Conservation (phyloP, 106 monocot genomes). For the Platanthera guangdongensis region DNA sequence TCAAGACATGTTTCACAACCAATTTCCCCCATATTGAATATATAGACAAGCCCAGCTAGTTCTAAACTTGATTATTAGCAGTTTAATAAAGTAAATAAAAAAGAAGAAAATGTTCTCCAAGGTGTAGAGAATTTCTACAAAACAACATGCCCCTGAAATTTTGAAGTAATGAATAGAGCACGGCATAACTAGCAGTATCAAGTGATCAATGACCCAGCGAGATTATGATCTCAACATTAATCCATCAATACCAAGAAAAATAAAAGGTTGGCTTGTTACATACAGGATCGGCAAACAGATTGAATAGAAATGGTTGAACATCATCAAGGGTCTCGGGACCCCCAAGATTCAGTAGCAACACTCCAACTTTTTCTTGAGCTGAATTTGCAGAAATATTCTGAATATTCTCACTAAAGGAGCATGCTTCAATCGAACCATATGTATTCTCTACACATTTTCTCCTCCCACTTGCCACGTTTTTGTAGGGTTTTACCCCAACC, state of each 20-base stretch:
- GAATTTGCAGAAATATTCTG: slow-evolving; percentile 7
- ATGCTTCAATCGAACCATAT: slow-evolving; percentile 18
- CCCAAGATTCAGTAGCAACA: slow-evolving; percentile 82
- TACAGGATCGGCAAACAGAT: slow-evolving; percentile 94
- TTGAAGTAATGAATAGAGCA: not conserved
- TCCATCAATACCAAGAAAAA: not conserved
- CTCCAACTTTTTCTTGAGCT: slow-evolving; percentile 42
- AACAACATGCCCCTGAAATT: not conserved
- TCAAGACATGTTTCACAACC: not conserved
- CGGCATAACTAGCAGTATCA: not conserved
- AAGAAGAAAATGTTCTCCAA: not conserved
- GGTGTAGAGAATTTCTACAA: not conserved
- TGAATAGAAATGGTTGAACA: slow-evolving; percentile 90
- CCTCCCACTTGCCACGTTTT: not conserved
- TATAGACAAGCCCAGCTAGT: not conserved
- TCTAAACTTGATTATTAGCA: not conserved
- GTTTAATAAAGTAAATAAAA: not conserved
- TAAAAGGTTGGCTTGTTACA: slow-evolving; percentile 5
- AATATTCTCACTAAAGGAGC: slow-evolving; percentile 18
- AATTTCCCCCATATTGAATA: not conserved
- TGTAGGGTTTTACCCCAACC: not conserved
- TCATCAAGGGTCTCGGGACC: slow-evolving; percentile 82
- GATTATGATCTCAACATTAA: not conserved
- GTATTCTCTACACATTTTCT: slow-evolving; percentile 4
- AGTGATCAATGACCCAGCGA: not conserved